Base-by-base conservation (phyloP, 2,329 filamentous ascomycete genomes). In the Raffaelea albimanens region DNA sequence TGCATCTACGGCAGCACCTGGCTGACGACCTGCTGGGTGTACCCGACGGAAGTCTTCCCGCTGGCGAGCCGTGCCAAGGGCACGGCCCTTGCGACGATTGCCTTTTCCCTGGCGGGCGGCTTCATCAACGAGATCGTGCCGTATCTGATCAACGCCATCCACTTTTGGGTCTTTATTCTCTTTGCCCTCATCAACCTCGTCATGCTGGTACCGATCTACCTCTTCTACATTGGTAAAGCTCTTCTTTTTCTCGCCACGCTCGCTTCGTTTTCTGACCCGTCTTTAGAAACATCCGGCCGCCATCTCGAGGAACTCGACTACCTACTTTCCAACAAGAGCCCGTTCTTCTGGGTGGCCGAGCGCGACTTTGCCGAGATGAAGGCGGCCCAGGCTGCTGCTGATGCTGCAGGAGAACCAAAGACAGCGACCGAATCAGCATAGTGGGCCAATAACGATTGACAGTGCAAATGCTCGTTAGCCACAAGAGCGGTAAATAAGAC, bases 301-400 rank as follows among this genome's bases (percentile, higher is more conserved):
- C 40, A 42, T 23, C 40, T 42, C n/a, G 40, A 42, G 20, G 40
- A 42, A 8, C 40, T 42, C 8, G 40, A 42, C n/a, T 42, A 42
- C n/a, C 40, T 42, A 4, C 22, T 42, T 5, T 42, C 40, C 5
- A 42, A 42, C 22, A 42, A 42, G 22, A 42, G 40, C 40, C 40
- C 40, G 3, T 42, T 42, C 20, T 42, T 42, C 40, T 42, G 40
- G 40, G 40, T 42, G 4, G 40, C 40, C 5, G 40, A 42, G 22
- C 20, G 22, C 3, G 40, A 42, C 14, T 42, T 42, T 42, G 40
- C 40, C n/a, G 40, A 23, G 20, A 42, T 23, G 20, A 42, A 42
- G 22, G 40, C 40, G 5, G 40, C 40, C 9, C 20, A 25, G 21
- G 40, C 40, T 8, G 39, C 18, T 5, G 39, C 39, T 7, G 39